A percentile compares a stretch with the other conserved stretches of the same genome.
phyloP scores from a whole-genome alignment of 148 eudicot species.

The Rhododendron simsii region DNA sequence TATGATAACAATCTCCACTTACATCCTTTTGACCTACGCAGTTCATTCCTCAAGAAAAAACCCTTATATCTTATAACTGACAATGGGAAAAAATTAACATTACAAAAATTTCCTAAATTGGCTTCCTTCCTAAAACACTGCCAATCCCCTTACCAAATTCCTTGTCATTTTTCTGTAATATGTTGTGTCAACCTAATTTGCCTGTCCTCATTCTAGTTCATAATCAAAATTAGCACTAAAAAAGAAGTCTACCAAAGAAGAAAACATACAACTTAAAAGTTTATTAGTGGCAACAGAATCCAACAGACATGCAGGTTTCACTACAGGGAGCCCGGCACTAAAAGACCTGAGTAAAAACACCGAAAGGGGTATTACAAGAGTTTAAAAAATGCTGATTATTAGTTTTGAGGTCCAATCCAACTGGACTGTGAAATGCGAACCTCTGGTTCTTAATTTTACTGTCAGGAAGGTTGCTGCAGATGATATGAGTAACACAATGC shows the following conservation, averaged over 20 bases:
- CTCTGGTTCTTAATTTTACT: slow-evolving; percentile 88
- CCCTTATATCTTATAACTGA: background rate
- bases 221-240: background rate
- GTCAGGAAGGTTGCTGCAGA: slow-evolving; percentile 90
- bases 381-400: background rate
- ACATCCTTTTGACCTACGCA: background rate
- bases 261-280: slow-evolving; percentile 69
- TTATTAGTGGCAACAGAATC: slow-evolving; percentile 75
- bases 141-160: background rate
- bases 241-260: background rate
- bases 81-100: too few species aligned
- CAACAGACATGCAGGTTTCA: slow-evolving; percentile 81
- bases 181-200: background rate
- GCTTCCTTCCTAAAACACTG: background rate
- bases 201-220: background rate
- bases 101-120: background rate
- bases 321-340: slow-evolving; percentile 89
- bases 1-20: background rate
- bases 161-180: background rate
- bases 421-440: slow-evolving; percentile 19
- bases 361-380: background rate
- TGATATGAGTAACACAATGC: slow-evolving; percentile 77
- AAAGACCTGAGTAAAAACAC: slow-evolving; percentile 57
- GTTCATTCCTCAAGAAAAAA: background rate
- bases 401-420: background rate